phyloP scores from a whole-genome alignment of 2,329 filamentous ascomycete genomes.

The Ophiostoma triangulosporum region DNA sequence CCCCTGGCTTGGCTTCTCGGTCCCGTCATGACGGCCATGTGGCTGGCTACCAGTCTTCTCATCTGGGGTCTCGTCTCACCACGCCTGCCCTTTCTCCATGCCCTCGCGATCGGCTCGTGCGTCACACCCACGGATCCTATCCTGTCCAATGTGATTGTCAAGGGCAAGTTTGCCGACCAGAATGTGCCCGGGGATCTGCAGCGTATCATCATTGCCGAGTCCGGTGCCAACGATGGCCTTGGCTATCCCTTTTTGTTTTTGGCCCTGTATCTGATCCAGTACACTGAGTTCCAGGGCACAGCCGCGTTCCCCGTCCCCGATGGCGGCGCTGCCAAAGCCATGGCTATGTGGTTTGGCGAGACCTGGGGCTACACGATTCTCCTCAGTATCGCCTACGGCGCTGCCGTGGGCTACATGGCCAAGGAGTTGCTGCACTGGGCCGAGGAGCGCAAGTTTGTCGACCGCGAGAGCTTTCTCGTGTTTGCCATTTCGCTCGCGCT shows the following conservation, averaged over 20 bases:
- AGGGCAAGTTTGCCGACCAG: constrained; percentile 65
- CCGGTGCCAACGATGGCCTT: constrained; percentile 77
- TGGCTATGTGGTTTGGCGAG: constrained; percentile 72
- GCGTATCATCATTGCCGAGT: constrained; percentile 69
- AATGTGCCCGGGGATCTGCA: constrained; percentile 75
- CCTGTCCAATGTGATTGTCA: constrained; percentile 78
- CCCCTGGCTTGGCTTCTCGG: constrained; percentile 62
- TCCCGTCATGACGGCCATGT: constrained; percentile 78
- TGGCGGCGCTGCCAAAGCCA: constrained; percentile 49
- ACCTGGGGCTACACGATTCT: constrained; percentile 76
- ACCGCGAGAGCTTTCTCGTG: constrained; percentile 75
- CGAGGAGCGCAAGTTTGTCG: constrained; percentile 67
- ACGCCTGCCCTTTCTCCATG: constrained; percentile 58
- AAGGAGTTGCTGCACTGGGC: constrained; percentile 77
- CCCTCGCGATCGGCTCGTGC: constrained; percentile 68
- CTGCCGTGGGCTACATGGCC: constrained; percentile 63
- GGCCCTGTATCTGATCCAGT: constrained; percentile 72
- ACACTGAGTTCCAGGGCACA: constrained; percentile 45
- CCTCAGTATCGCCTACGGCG: constrained; percentile 65
- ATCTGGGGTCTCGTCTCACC: constrained; percentile 61
- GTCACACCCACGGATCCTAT: constrained; percentile 89
- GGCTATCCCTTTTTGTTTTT: constrained; percentile 84
- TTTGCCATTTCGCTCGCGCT: constrained; percentile 75
- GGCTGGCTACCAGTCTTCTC: constrained; percentile 66
- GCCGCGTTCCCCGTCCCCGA: constrained; percentile 31